Conservation (phyloP, 352 stramenopile species). For the Saprolegnia parasitica region DNA sequence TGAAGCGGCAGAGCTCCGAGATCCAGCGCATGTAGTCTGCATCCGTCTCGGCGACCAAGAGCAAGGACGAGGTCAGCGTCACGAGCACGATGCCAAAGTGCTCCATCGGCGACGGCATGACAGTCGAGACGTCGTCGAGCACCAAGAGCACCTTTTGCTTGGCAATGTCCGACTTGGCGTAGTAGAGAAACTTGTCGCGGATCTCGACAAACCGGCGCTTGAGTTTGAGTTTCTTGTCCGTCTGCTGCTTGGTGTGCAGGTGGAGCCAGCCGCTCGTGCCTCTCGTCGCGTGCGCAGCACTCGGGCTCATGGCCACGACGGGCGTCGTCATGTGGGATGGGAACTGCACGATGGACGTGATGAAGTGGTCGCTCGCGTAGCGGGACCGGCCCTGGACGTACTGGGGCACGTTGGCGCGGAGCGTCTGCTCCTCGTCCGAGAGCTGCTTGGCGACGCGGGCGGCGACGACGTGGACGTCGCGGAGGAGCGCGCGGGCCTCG, state of each 20-base stretch:
- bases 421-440: slow-evolving; percentile 13
- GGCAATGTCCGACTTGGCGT: not conserved
- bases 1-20: slow-evolving; percentile 67
- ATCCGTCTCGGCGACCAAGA: slow-evolving; percentile 65
- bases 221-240: slow-evolving; percentile 23
- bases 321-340: not conserved
- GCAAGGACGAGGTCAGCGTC: slow-evolving; percentile 71
- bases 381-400: slow-evolving; percentile 2
- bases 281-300: not conserved
- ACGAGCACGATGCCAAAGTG: slow-evolving; percentile 75
- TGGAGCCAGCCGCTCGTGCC: not conserved
- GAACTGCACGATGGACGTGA: slow-evolving; percentile 8
- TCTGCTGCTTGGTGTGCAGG: slow-evolving; percentile 13
- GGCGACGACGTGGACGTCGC: slow-evolving; percentile 10
- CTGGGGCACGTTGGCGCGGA: slow-evolving; percentile 5
- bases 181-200: slow-evolving; percentile 14
- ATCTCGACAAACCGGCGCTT: slow-evolving; percentile 13
- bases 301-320: not conserved
- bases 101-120: slow-evolving; percentile 34
- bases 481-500: slow-evolving; percentile 7
- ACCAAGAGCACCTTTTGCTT: slow-evolving; percentile 9
- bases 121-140: slow-evolving; percentile 20
- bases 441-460: slow-evolving; percentile 6
- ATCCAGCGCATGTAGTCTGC: slow-evolving; percentile 76
- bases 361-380: not conserved